Evolutionary conservation across 345 rosid genomes (phyloP), one percentile per base, ranked within the genome.

Genomic region (Zanthoxylum bungeanum): DNA sequence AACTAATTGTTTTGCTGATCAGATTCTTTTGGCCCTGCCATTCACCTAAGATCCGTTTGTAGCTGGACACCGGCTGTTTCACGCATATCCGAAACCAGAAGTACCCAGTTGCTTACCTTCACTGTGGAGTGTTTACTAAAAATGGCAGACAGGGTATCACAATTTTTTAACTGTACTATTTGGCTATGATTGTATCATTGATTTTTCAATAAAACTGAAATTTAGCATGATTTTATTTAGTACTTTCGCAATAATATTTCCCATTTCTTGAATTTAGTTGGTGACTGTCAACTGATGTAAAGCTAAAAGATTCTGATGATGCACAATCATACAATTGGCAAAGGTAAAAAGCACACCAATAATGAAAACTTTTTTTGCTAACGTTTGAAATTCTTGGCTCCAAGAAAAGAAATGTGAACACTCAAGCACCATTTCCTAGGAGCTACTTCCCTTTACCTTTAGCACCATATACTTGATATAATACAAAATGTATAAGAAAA

Each of bases 391-490:
- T 55, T 27, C n/a, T 25, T 68, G 63, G 52, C 63, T 39, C 72
- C 63, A 68, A 51, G 39, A 24, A 16, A 51, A 27, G 12, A 22
- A 5, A 40, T 27, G 39, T 12, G 68, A 52, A 24, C 37, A 25
- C 28, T 19, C 34, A 25, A 27, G 5, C 31, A 28, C 56, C 27
- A 30, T 5, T 42, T 31, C 31, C 22, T 7, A 67, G 64, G 71
- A n/a, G n/a, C n/a, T n/a, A n/a, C n/a, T n/a, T 31, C 70, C 63
- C 59, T 39, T n/a, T n/a, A n/a, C n/a, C n/a, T n/a, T 37, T 11
- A 60, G 60, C 53, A 64, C 51, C 74, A 33, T 59, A 21, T 68
- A 66, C 71, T 60, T 16, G 25, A 64, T 60, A 63, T 34, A 58
- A 51, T 36, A 70, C n/a, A 56, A 72, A 33, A 33, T 21, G 71